Evolutionary conservation across 2,329 filamentous ascomycete genomes (phyloP).

Genomic region (Penicillium sp.): DNA sequence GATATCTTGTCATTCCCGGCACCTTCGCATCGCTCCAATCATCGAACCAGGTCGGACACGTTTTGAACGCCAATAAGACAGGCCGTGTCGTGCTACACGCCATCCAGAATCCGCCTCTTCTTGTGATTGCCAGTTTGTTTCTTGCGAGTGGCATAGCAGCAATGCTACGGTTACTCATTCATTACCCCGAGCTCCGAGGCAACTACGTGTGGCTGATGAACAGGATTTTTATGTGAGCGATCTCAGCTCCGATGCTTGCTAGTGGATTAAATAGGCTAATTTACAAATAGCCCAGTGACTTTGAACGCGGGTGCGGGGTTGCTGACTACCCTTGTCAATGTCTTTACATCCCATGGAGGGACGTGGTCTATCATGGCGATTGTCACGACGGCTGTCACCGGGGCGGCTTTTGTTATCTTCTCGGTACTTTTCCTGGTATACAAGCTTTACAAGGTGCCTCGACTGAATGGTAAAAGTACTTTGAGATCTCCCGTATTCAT

Average conservation of each 20-base stretch:
- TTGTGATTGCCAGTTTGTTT: neutral
- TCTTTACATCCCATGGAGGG: slow-evolving; percentile 1
- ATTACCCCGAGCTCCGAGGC: neutral
- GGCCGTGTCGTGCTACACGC: neutral
- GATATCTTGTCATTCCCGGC: neutral
- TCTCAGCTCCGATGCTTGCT: neutral
- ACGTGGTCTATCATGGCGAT: slow-evolving; percentile 12
- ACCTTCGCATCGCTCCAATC: neutral
- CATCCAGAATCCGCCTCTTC: neutral
- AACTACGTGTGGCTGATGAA: slow-evolving; percentile 2
- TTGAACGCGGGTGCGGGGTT: slow-evolving; percentile 8
- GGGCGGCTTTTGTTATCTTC: neutral
- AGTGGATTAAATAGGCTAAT: neutral
- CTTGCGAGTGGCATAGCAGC: neutral
- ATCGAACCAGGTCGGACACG: neutral
- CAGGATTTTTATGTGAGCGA: neutral
- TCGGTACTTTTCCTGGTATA: neutral
- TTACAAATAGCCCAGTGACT: neutral
- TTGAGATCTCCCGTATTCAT: neutral
- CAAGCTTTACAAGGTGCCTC: neutral
- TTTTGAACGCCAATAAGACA: neutral
- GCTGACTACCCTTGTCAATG: slow-evolving; percentile 8
- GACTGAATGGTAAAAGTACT: neutral
- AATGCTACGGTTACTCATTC: neutral
- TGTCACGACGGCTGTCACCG: slow-evolving; percentile 5